Percentiles rank a stretch among this genome's conserved stretches.
phyloP scores from a whole-genome alignment of 768 basidiomycete genomes.

The Lactifluus rugatus region DNA sequence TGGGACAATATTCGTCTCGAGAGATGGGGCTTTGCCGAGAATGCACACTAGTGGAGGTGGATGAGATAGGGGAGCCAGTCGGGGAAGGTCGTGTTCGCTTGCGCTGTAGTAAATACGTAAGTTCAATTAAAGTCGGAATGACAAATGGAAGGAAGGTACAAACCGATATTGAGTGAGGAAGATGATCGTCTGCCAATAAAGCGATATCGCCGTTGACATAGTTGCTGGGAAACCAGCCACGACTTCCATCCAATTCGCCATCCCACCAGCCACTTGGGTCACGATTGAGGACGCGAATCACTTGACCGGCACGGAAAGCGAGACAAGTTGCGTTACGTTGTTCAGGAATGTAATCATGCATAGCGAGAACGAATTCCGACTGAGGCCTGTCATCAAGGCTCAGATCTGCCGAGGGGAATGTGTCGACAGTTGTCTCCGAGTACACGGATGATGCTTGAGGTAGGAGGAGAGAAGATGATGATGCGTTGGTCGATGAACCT shows the following conservation, averaged over 20 bases:
- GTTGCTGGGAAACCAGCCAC: slow-evolving; percentile 99
- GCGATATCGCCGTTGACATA: slow-evolving; percentile 69
- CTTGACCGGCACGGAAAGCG: slow-evolving; percentile 80
- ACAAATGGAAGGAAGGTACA: slow-evolving; percentile 23
- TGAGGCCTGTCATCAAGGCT: slow-evolving; percentile 5
- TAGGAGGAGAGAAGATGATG: slow-evolving; percentile 22
- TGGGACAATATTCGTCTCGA: slow-evolving; percentile 45
- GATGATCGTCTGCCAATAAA: slow-evolving; percentile 49
- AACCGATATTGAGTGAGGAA: slow-evolving; percentile 33
- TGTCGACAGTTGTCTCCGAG: slow-evolving; percentile 19
- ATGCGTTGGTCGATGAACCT: slow-evolving; percentile 18
- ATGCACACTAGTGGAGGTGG: slow-evolving; percentile 4
- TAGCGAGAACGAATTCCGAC: slow-evolving; percentile 75
- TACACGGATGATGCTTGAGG: slow-evolving; percentile 23
- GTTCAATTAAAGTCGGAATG: neutral
- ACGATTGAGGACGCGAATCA: slow-evolving; percentile 83
- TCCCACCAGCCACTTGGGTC: slow-evolving; percentile 98
- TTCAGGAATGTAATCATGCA: slow-evolving; percentile 82
- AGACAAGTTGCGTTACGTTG: slow-evolving; percentile 71
- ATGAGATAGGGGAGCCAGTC: slow-evolving; percentile 3
- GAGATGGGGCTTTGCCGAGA: slow-evolving; percentile 14
- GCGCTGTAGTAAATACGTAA: slow-evolving; percentile 5
- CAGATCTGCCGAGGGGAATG: slow-evolving; percentile 13
- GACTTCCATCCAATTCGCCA: slow-evolving; percentile 76
- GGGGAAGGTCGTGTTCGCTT: slow-evolving; percentile 24